Conservation (phyloP, 2,329 filamentous ascomycete species). For the Sporothrix dimorphospora region DNA sequence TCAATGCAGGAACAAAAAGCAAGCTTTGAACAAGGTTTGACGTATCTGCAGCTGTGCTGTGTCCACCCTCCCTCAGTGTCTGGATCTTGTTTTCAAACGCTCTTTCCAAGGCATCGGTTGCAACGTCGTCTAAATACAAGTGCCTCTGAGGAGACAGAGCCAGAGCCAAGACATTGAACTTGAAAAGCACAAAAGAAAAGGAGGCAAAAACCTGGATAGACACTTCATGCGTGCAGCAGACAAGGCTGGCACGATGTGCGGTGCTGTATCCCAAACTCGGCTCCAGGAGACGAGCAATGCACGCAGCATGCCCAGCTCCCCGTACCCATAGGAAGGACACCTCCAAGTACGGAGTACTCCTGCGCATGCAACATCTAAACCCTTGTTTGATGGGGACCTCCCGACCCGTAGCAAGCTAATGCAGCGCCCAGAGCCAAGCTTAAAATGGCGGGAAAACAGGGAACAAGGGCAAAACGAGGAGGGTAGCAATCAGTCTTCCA, state of each 20-base stretch:
- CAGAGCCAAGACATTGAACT: too few relatives aligned
- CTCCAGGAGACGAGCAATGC: not conserved
- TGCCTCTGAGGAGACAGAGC: too few relatives aligned
- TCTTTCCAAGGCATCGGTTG: not conserved
- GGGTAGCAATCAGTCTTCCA: not conserved
- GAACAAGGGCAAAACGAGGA: not conserved
- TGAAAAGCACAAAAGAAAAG: too few relatives aligned
- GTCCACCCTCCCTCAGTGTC: not conserved
- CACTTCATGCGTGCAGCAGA: not conserved
- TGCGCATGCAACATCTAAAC: not conserved
- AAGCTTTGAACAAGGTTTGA: not conserved
- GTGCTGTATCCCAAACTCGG: not conserved
- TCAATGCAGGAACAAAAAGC: conserved; percentile 8
- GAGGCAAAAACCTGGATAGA: not conserved
- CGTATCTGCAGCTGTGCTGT: not conserved
- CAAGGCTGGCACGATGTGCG: not conserved
- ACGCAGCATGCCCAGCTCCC: not conserved
- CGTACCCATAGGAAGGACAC: not conserved
- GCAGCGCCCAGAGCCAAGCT: not conserved
- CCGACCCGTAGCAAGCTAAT: not conserved
- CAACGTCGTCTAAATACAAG: not conserved
- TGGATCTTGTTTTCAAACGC: conserved; percentile 1
- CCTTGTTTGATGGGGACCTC: not conserved
- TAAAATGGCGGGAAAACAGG: not conserved
- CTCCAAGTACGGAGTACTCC: too few relatives aligned